These are phyloP conservation scores for Geotrichum aggregatum DNA, from an alignment of 1,139 yeast species.

Conservation along the genomic window DNA sequence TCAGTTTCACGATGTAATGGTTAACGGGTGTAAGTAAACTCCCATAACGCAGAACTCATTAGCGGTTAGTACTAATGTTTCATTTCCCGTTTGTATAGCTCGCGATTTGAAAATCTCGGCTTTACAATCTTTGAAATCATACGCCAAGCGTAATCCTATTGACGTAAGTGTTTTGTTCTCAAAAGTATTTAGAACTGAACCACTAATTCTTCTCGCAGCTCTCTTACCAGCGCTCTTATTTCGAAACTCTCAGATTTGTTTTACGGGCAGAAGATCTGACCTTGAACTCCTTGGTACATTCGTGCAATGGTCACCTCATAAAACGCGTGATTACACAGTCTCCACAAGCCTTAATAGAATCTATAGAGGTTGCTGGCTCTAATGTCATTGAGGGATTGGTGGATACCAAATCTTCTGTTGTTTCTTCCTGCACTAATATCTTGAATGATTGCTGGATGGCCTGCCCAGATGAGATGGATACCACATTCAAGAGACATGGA, in stretches of 20 bases:
- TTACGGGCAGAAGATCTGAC: constrained; percentile 43
- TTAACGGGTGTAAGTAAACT: constrained; percentile 1
- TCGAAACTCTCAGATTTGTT: constrained; percentile 53
- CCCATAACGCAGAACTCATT: neutral
- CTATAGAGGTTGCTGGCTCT: constrained; percentile 54
- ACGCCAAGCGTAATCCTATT: constrained; percentile 63
- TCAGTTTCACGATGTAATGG: constrained; percentile 6
- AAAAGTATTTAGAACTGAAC: constrained; percentile 25
- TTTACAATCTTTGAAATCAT: constrained; percentile 56
- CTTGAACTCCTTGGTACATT: constrained; percentile 53
- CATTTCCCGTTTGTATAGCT: neutral
- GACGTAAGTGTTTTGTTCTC: constrained; percentile 38
- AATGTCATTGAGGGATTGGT: constrained; percentile 52
- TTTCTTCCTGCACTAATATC: constrained; percentile 52
- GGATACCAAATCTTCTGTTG: constrained; percentile 46
- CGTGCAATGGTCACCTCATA: constrained; percentile 68
- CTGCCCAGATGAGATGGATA: constrained; percentile 54
- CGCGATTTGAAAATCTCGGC: constrained; percentile 40
- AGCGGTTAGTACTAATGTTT: neutral
- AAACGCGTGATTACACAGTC: constrained; percentile 76
- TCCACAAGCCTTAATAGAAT: constrained; percentile 48
- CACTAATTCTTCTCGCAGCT: constrained; percentile 45
- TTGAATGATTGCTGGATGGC: constrained; percentile 67
- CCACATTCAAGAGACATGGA: constrained; percentile 49
- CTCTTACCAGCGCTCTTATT: constrained; percentile 33